Base-by-base conservation (phyloP, 768 basidiomycete species). In the Leucosporidium creatinivorum region DNA sequence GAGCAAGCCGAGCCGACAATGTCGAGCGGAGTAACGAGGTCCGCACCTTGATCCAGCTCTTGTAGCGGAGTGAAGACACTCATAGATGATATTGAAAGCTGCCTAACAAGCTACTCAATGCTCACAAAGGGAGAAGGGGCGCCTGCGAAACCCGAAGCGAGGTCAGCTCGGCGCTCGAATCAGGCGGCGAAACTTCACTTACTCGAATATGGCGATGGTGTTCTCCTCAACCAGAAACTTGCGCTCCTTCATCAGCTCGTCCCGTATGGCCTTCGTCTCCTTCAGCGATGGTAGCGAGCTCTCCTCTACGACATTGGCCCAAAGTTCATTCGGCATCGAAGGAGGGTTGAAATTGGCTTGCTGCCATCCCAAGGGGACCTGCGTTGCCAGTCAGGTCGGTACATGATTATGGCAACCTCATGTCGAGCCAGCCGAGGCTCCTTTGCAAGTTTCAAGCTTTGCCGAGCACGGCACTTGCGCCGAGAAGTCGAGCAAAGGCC, bases 231-330 rank as follows among this genome's bases (percentile, higher is more conserved):
- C 63, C 6, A 65, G 52, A 31, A 26, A 58, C 57, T 52, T 58
- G 7, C 63, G 23, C 57, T 65, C 63, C 26, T 50, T 23, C 63
- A 65, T 65, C 31, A 65, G 39, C n/a, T 58, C 57, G 36, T 65
- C 57, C 13, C 63, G 56, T 0, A 58, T 28, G 33, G 15, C 2
- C 57, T 58, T 65, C 17, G 63, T 57, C 57, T 65, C 63, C 4
- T 58, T 36, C 21, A 36, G n/a, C 15, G 15, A 44, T 33, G 51
- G 9, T 25, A 59, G 25, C 13, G 57, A 49, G 23, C 23, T 31
- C 5, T 50, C 49, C 4, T 39, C 33, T 3, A 58, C 9, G 9
- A 59, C 26, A 18, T 52, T 33, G 10, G 51, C 25, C 62, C 62
- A 63, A 15, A 58, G 21, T 48, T 58, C 63, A 5, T 4, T 8